Evolutionary conservation across 208 protist genomes (phyloP).

Genomic region (Crithidia thermophila): DNA sequence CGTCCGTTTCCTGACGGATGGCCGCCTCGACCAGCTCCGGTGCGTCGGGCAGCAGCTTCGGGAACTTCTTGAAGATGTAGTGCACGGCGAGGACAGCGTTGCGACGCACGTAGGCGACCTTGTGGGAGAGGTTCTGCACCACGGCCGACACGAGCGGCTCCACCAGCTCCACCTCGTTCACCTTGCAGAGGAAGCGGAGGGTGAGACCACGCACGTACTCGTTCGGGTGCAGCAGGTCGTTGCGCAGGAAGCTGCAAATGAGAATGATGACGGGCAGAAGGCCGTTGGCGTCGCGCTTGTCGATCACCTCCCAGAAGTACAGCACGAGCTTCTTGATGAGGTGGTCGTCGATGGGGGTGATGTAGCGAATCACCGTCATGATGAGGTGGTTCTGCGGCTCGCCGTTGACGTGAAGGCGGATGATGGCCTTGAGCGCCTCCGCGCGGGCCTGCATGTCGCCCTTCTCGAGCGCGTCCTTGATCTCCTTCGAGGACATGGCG

Average conservation of each 20-base stretch:
- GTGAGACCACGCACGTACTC: conserved; percentile 98
- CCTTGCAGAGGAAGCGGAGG: conserved; percentile 98
- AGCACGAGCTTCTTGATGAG: conserved; percentile 98
- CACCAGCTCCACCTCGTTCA: conserved; percentile 96
- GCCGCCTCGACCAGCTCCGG: conserved; percentile 96
- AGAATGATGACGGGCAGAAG: conserved; percentile 98
- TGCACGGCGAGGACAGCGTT: conserved; percentile 98
- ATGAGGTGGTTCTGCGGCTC: conserved; percentile 96
- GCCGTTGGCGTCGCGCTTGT: conserved; percentile 95
- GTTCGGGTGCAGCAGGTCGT: conserved; percentile 98
- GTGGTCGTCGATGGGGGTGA: conserved; percentile 93
- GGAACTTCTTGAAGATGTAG: conserved; percentile 94
- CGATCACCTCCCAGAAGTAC: conserved; percentile 98
- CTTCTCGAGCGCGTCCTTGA: conserved; percentile 92
- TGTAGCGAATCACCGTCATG: conserved; percentile 97
- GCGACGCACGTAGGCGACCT: conserved; percentile 96
- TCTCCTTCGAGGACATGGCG: conserved; percentile 71
- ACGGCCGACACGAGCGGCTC: conserved; percentile 97
- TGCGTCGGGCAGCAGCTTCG: conserved; percentile 97
- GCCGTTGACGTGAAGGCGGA: conserved; percentile 95
- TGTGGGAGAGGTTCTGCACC: conserved; percentile 94
- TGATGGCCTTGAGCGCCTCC: conserved; percentile 91
- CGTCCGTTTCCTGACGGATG: conserved; percentile 89
- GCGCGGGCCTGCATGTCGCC: conserved; percentile 80
- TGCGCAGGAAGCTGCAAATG: conserved; percentile 96